A percentile compares a stretch with the other conserved stretches of the same genome.
phyloP scores from a whole-genome alignment of 805 yeast species.

The Saccharomycopsis sp. region DNA sequence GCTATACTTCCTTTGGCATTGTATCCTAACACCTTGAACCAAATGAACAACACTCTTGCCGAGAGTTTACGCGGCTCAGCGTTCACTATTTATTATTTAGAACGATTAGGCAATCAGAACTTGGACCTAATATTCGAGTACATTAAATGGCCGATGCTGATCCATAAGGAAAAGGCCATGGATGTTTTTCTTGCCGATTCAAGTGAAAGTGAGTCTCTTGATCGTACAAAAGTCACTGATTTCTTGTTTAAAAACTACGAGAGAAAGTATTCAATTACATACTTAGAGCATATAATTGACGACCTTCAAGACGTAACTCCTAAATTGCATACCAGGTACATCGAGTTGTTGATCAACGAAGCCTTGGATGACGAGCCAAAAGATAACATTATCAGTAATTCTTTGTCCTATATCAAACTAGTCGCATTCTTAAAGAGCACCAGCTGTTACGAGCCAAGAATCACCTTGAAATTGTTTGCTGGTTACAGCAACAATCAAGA shows the following conservation, averaged over 20 bases:
- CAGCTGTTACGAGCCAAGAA: conserved; percentile 34
- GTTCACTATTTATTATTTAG: conserved; percentile 50
- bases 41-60: conserved; percentile 24
- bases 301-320: conserved; percentile 33
- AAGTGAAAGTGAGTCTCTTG: conserved; percentile 50
- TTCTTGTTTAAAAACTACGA: conserved; percentile 35
- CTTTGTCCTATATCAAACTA: conserved; percentile 28
- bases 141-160: conserved; percentile 43
- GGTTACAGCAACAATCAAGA: neutral
- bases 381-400: conserved; percentile 21
- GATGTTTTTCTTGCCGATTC: conserved; percentile 62
- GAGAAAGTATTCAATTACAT: conserved; percentile 33
- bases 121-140: conserved; percentile 52
- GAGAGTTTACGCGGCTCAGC: conserved; percentile 34
- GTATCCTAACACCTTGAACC: conserved; percentile 15
- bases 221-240: conserved; percentile 46
- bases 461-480: conserved; percentile 27
- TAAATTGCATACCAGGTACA: conserved; percentile 38
- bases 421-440: conserved; percentile 31
- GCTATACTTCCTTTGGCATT: neutral
- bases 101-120: conserved; percentile 42
- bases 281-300: conserved; percentile 46
- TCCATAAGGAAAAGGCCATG: conserved; percentile 33
- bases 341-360: conserved; percentile 36
- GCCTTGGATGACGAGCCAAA: conserved; percentile 1